Evolutionary conservation across 2,329 filamentous ascomycete species (phyloP).

Genomic region (Fonsecaea nubica): DNA sequence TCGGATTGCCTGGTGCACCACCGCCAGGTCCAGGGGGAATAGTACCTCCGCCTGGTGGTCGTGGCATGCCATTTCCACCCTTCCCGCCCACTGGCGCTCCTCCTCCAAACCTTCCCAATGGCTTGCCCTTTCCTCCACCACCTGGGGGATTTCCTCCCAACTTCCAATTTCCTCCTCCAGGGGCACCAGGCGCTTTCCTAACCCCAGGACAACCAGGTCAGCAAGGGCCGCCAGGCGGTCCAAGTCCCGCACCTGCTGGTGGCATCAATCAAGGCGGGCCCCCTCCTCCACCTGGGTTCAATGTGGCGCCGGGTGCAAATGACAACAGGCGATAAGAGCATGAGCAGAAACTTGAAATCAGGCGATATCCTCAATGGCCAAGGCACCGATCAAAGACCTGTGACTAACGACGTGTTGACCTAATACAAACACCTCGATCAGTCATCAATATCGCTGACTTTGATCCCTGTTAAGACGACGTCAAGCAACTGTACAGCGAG

Average conservation of each 20-base stretch:
- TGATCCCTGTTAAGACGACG: neutral
- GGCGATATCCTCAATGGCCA: neutral
- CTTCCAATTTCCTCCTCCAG: constrained; percentile 56
- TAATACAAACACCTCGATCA: neutral
- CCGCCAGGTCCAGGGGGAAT: constrained; percentile 47
- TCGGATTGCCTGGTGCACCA: constrained; percentile 57
- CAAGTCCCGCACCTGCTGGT: constrained; percentile 41
- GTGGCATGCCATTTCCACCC: constrained; percentile 57
- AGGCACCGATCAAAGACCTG: neutral
- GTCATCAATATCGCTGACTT: neutral
- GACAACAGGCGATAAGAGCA: constrained; percentile 32
- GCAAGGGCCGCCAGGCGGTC: constrained; percentile 40
- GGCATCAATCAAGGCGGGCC: constrained; percentile 30
- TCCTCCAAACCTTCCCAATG: constrained; percentile 49
- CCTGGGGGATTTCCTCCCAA: constrained; percentile 59
- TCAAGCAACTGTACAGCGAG: neutral
- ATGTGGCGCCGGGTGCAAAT: constrained; percentile 33
- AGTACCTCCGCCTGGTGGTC: constrained; percentile 62
- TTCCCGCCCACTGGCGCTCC: constrained; percentile 58
- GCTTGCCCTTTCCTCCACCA: constrained; percentile 53
- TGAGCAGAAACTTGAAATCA: neutral
- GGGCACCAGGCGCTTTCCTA: constrained; percentile 45
- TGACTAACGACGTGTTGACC: neutral
- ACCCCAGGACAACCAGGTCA: constrained; percentile 41
- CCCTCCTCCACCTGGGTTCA: constrained; percentile 41